Evolutionary conservation across 768 basidiomycete species (phyloP).

Genomic region (Mycena rosella): DNA sequence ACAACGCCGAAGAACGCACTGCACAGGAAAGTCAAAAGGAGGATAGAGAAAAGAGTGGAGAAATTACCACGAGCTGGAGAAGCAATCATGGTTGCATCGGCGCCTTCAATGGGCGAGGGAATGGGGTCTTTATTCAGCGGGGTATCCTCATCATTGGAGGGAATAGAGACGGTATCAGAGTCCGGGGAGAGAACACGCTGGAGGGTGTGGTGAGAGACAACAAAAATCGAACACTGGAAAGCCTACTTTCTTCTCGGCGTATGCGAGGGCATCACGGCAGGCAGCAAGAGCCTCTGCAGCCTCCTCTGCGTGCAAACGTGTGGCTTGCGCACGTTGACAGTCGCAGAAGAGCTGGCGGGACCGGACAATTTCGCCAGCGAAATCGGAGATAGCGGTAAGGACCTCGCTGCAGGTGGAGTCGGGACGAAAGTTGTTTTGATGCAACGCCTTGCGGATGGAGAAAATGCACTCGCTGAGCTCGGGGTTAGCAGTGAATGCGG

Average conservation of each 20-base stretch:
- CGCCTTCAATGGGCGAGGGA: not conserved
- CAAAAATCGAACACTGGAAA: too few relatives aligned
- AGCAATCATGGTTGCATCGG: not conserved
- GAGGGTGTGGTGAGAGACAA: too few relatives aligned
- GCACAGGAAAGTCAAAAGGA: not conserved
- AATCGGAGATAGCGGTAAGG: not conserved
- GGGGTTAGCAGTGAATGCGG: not conserved
- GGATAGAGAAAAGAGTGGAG: not conserved
- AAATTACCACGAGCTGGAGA: not conserved
- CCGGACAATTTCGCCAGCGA: not conserved
- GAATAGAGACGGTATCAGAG: too few relatives aligned
- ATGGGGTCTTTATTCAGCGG: too few relatives aligned
- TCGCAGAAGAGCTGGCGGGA: not conserved
- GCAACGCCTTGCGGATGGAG: not conserved
- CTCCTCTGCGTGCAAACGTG: not conserved
- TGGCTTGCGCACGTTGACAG: not conserved
- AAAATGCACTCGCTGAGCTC: conserved; percentile 3
- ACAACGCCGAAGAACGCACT: not conserved
- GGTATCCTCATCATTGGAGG: too few relatives aligned
- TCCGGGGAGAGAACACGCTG: too few relatives aligned
- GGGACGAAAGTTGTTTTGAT: not conserved
- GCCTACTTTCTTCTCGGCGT: too few relatives aligned
- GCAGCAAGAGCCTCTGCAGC: not conserved
- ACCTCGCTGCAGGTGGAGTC: not conserved
- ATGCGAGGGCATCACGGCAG: not conserved